These are phyloP conservation scores for Striga asiatica DNA, from an alignment of 257 asterid genomes.

Conservation along the genomic window DNA sequence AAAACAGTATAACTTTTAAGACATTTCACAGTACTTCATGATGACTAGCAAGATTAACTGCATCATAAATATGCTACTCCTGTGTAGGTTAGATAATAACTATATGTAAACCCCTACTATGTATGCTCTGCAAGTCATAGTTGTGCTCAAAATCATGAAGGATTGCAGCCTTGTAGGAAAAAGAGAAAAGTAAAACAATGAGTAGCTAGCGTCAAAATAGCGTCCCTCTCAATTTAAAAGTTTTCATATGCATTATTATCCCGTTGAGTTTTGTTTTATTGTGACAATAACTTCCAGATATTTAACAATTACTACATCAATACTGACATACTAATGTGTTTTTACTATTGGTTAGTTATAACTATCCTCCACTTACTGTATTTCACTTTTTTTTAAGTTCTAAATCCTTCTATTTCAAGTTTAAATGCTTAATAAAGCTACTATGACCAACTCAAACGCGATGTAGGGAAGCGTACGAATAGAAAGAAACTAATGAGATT, in stretches of 20 bases:
- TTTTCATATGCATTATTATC: too few species aligned
- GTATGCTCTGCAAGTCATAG: not conserved
- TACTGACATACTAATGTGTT: not conserved
- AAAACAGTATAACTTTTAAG: not conserved
- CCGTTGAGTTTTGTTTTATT: too few species aligned
- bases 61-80: not conserved
- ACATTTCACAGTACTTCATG: conserved; percentile 25
- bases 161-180: too few species aligned
- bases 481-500: too few species aligned
- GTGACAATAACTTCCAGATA: not conserved
- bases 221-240: too few species aligned
- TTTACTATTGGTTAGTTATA: not conserved
- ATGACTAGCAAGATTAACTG: conserved; percentile 10
- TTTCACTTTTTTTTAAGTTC: not conserved
- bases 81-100: not conserved
- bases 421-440: not conserved
- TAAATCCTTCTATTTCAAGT: too few species aligned
- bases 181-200: too few species aligned
- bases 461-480: too few species aligned
- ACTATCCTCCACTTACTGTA: not conserved
- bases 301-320: not conserved
- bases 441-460: not conserved
- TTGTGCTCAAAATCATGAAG: too few species aligned
- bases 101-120: not conserved
- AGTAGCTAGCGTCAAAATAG: too few species aligned